Base-by-base conservation (phyloP, 148 eudicot species). In the Oxyria digyna region DNA sequence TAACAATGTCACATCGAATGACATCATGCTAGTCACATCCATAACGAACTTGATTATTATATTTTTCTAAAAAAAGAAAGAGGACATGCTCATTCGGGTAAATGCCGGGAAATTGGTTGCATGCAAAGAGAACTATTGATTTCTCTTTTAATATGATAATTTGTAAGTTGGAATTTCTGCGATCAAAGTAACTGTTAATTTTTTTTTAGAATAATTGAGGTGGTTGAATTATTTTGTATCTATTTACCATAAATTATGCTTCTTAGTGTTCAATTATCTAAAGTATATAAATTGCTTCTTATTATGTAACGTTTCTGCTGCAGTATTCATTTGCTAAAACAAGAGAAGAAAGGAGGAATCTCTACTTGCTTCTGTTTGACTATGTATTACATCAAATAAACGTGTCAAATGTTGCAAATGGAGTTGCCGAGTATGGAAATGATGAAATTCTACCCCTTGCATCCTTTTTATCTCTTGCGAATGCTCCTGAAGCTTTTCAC, bases 401-500 rank as follows among this genome's bases (percentile, higher is more conserved):
- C 75, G 86, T 82, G 71, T 67, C 84, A 71, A 84, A 90, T 77
- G 70, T 71, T 59, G 84, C 87, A 64, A 63, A 74, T 74, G 98
- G 98, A 52, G 78, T 75, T 49, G 80, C 89, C 21, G 98, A 94
- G 78, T 85, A 85, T 72, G 82, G 85, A 62, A 82, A 75, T 74
- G 90, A 78, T 71, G 98, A 94, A 76, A 87, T 91, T 74, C 96
- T 84, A 79, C 88, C 86, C 35, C 81, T 94, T 82, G 97, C 96
- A 26, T 79, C 84, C 26, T 77, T 88, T 78, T 96, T 94, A 37
- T 84, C 84, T 81, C 90, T 86, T 75, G 97, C 92, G 67, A 89
- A 94, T 75, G 98, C 96, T 68, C 90, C 98, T 66, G 98, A 94
- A 85, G 98, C 97, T 57, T 85, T 94, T 69, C 89, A 83, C 78